A percentile compares a stretch with the other conserved stretches of the same genome.
Evolutionary conservation across 2,329 filamentous ascomycete species (phyloP).

Genomic region (Westerdykella sp.): DNA sequence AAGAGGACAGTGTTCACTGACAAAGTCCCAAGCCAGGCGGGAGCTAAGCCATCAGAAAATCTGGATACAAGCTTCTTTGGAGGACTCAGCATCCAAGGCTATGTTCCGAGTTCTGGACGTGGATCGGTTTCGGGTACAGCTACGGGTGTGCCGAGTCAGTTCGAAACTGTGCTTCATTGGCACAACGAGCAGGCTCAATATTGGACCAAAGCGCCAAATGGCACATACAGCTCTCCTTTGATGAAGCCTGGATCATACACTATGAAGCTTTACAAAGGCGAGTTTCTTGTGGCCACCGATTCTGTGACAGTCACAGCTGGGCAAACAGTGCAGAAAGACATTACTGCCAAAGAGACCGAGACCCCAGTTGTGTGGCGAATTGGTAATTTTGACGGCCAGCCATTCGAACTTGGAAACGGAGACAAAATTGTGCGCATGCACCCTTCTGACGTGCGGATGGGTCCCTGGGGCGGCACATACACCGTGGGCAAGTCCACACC

Average conservation of each 20-base stretch:
- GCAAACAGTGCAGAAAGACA: slow-evolving; percentile 12
- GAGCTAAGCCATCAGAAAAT: slow-evolving; percentile 10
- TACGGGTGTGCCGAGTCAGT: slow-evolving; percentile 11
- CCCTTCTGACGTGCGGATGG: slow-evolving; percentile 16
- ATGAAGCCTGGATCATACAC: slow-evolving; percentile 19
- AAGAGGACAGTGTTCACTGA: neutral
- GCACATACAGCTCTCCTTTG: slow-evolving; percentile 12
- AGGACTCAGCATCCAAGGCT: slow-evolving; percentile 14
- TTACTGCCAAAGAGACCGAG: slow-evolving; percentile 14
- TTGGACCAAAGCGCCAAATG: slow-evolving; percentile 40
- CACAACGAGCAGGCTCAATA: slow-evolving; percentile 56
- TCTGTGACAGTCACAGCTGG: slow-evolving; percentile 15
- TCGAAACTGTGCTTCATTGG: slow-evolving; percentile 49
- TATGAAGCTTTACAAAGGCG: slow-evolving; percentile 18
- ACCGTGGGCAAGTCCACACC: slow-evolving; percentile 12
- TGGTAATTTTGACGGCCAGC: slow-evolving; percentile 18
- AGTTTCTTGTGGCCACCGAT: slow-evolving; percentile 15
- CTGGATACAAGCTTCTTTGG: slow-evolving; percentile 19
- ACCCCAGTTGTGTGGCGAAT: slow-evolving; percentile 15
- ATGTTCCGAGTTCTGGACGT: slow-evolving; percentile 13
- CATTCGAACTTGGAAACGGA: slow-evolving; percentile 20
- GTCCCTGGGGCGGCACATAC: slow-evolving; percentile 12
- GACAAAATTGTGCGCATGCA: slow-evolving; percentile 22
- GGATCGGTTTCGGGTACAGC: slow-evolving; percentile 14
- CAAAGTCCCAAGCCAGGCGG: slow-evolving; percentile 1